Conservation (phyloP, 495 filamentous ascomycete species). For the Ramalina intermedia region DNA sequence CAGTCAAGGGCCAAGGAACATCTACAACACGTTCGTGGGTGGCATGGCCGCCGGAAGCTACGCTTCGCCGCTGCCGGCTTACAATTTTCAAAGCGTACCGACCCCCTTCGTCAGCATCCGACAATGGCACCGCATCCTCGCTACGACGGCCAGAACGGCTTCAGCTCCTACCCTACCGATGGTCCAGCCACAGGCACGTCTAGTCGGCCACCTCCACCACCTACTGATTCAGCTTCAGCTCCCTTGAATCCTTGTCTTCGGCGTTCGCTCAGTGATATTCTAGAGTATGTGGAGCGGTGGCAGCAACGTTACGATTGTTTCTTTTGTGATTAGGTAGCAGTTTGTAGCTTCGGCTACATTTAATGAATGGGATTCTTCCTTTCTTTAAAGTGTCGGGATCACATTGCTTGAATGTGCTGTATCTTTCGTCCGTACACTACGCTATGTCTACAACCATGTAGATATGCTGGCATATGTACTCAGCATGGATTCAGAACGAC, state of each 20-base stretch:
- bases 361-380: too few species aligned
- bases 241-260: conserved; percentile 26
- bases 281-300: too few species aligned
- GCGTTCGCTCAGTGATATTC: too few species aligned
- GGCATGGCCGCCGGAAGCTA: conserved; percentile 44
- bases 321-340: too few species aligned
- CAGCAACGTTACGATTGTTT: too few species aligned
- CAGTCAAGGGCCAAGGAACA: conserved; percentile 47
- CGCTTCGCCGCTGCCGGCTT: conserved; percentile 61
- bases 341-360: too few species aligned
- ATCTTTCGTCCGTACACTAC: too few species aligned
- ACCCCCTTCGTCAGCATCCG: conserved; percentile 42
- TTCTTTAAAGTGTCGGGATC: too few species aligned
- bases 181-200: conserved; percentile 24
- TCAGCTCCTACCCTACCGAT: conserved; percentile 47
- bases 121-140: conserved; percentile 43
- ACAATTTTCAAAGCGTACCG: conserved; percentile 71
- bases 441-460: too few species aligned
- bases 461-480: too few species aligned
- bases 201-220: conserved; percentile 39
- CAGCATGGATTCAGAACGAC: too few species aligned
- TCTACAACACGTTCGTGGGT: conserved; percentile 40
- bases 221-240: conserved; percentile 47
- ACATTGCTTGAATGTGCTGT: too few species aligned
- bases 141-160: conserved; percentile 48